A percentile compares a stretch with the other conserved stretches of the same genome.
Conservation (phyloP, 2,329 filamentous ascomycete species). For the Talaromyces amestolkiae region DNA sequence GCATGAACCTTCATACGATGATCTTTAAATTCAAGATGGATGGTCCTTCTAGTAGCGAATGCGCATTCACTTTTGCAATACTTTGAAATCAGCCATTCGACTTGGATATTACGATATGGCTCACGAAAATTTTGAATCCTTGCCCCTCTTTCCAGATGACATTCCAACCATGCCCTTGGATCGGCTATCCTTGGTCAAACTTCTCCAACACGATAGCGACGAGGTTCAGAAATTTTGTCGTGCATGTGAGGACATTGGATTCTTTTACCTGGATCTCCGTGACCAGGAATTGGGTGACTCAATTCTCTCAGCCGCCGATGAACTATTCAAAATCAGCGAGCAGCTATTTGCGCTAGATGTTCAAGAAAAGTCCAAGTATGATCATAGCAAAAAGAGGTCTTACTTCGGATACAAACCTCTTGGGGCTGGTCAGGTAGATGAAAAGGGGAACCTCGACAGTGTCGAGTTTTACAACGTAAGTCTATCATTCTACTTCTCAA, state of each 20-base stretch:
- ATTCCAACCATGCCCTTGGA: constrained; percentile 46
- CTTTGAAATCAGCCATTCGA: not conserved
- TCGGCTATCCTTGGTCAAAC: constrained; percentile 40
- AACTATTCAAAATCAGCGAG: constrained; percentile 48
- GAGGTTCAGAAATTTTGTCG: constrained; percentile 39
- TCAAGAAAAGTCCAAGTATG: constrained; percentile 55
- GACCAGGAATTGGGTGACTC: constrained; percentile 35
- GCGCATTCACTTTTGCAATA: not conserved
- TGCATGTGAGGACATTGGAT: constrained; percentile 52
- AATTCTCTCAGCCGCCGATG: constrained; percentile 45
- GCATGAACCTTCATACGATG: not conserved
- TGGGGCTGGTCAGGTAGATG: constrained; percentile 49
- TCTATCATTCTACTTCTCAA: not conserved
- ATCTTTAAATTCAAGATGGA: not conserved
- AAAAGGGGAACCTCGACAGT: constrained; percentile 48
- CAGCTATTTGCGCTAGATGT: constrained; percentile 49
- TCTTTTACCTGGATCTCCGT: constrained; percentile 57
- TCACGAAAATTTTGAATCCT: constrained; percentile 26
- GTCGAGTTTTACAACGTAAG: constrained; percentile 57
- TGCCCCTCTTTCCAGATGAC: constrained; percentile 44
- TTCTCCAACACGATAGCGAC: constrained; percentile 34
- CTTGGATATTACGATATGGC: not conserved
- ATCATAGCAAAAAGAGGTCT: constrained; percentile 49
- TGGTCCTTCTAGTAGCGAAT: too few relatives aligned
- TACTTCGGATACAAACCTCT: constrained; percentile 56